Base-by-base conservation (phyloP, 1,284 basidiomycete species). In the Ganoderma meredithae region DNA sequence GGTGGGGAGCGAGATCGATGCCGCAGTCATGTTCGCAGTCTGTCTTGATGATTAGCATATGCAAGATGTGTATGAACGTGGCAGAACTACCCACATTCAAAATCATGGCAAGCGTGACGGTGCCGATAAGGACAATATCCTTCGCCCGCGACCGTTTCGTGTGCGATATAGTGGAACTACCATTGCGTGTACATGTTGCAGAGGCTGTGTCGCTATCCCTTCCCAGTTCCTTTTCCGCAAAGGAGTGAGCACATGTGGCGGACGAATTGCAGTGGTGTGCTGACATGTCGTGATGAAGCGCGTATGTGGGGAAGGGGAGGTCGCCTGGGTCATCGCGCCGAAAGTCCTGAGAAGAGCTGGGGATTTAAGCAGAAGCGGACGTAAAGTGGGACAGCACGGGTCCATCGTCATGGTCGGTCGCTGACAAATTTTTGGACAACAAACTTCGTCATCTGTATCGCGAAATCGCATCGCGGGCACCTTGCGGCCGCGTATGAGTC, bases 1-100 rank as follows among this genome's bases (percentile, higher is more conserved):
- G 0, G 81, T 82, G 0, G 89, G 89, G 9, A 91, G 79, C 0
- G 88, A 81, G 61, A 90, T 86, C 4, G 80, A 76, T 1, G 79
- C 77, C 1, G 80, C 77, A 3, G 81, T 79, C 31, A 70, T 73
- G 49, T 78, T 80, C 12, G 78, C 74, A 44, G 73, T 78, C 82
- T 83, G 2, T 19, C 39, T 12, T 6, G 41, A n/a, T 3, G n/a
- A 19, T 58, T 19, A 25, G 22, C 13, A 40, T 36, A 13, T 40
- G 10, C 6, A 0, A 19, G 12, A n/a, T 17, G 56, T 19, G 31
- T 39, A 6, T 0, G 36, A 10, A 41, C 12, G 39, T 25, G 58
- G 22, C 15, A 22, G 40, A 19, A 49, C 22, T 15, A 73, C 79
- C 43, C 53, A 81, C 80, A 64, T 77, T 80, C 19, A 79, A 64